Evolutionary conservation across 441 rosid genomes (phyloP).

Genomic region (Aquilaria agallochum): DNA sequence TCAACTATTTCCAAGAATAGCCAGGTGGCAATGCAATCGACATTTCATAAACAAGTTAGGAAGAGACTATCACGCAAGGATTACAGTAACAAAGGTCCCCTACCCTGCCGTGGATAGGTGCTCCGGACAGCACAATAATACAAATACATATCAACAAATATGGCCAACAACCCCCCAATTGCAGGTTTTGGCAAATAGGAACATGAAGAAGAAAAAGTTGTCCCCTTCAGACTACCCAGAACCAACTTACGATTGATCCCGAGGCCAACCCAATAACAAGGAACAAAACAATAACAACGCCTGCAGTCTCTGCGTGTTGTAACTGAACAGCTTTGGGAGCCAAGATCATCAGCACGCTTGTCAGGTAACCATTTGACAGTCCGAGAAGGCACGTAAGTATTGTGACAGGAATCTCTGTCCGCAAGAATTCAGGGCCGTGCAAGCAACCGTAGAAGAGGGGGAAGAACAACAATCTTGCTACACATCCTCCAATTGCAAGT

Average conservation of each 20-base stretch:
- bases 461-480: conserved; percentile 68
- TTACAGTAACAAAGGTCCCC: too few relatives aligned
- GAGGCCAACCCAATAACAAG: conserved; percentile 65
- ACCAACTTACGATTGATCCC: conserved; percentile 84
- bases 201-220: neutral
- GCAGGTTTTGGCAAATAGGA: neutral
- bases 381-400: conserved; percentile 76
- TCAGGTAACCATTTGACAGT: conserved; percentile 83
- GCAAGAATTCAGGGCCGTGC: conserved; percentile 77
- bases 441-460: conserved; percentile 85
- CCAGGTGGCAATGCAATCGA: too few relatives aligned
- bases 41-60: too few relatives aligned
- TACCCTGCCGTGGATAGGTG: too few relatives aligned
- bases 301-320: conserved; percentile 86
- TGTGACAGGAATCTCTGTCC: conserved; percentile 83
- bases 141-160: too few relatives aligned
- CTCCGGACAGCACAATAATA: too few relatives aligned
- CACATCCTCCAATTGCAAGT: conserved; percentile 56
- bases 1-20: too few relatives aligned
- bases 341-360: conserved; percentile 79
- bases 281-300: conserved; percentile 81
- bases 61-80: too few relatives aligned
- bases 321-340: conserved; percentile 76
- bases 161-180: neutral
- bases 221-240: conserved; percentile 68